Base-by-base conservation (phyloP, 192 early-diverging fungal genomes). In the Obelidium mucronatum region DNA sequence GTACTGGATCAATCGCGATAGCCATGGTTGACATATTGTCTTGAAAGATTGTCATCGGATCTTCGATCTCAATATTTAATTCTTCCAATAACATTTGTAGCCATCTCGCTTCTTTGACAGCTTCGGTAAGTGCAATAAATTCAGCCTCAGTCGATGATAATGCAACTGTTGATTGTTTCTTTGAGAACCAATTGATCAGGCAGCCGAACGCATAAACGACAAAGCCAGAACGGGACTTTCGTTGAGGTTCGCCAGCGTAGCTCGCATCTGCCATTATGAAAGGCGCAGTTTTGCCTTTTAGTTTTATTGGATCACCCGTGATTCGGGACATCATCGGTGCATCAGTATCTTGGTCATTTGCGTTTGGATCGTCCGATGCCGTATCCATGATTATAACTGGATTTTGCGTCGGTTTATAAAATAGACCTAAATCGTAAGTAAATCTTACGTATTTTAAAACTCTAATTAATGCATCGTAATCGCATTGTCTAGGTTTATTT, bases 101-200 rank as follows among this genome's bases (percentile, higher is more conserved):
- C 75, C 75, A 76, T 76, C 26, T 13, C 1, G 62, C 36, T 4
- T 76, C 75, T 48, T 34, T 73, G 34, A 75, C 34, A 19, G 54
- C 55, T 61, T 78, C 3, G 35, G n/a, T 60, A 1, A 76, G 42
- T 0, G 53, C 52, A 40, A 40, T 35, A 19, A 19, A 78, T 40
- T 78, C 76, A 52, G 76, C 76, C 36, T 78, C 55, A 2, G 76
- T 76, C 0, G 76, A 76, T 19, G 76, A 78, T 0, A 53, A 2
- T 1, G 76, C 72, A 61, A 78, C 40, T 37, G 54, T n/a, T 35
- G 40, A 33, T 4, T 78, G 77, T 60, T 76, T 59, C 52, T 62
- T 64, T 24, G 26, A 33, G 5, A 5, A 36, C 70, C 70, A 77
- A 2, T 1, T 75, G 22, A 75, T 34, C 34, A 51, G 58, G 5